These are phyloP conservation scores for Alternaria incomplexa DNA, from an alignment of 2,329 filamentous ascomycete genomes.

Conservation along the genomic window DNA sequence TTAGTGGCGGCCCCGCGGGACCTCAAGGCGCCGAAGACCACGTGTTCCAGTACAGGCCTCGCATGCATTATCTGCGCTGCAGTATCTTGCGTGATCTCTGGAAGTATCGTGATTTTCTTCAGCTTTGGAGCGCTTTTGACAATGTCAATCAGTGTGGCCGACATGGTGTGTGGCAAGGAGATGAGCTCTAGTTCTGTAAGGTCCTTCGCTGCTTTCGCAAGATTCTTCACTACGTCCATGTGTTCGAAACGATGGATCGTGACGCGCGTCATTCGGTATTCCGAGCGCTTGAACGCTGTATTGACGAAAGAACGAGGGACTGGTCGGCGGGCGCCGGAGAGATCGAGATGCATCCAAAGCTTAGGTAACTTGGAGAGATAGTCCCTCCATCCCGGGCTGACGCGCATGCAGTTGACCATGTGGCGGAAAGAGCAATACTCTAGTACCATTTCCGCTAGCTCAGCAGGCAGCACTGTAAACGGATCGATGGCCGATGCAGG, in stretches of 20 bases:
- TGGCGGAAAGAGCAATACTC: constrained; percentile 59
- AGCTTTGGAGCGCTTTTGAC: constrained; percentile 31
- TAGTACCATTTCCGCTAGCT: constrained; percentile 61
- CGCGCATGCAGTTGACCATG: constrained; percentile 59
- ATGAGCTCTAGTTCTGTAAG: constrained; percentile 44
- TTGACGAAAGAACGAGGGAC: constrained; percentile 53
- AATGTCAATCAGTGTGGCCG: constrained; percentile 39
- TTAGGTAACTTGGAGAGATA: constrained; percentile 55
- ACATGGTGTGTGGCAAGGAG: constrained; percentile 27
- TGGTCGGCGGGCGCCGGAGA: constrained; percentile 53
- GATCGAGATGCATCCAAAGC: constrained; percentile 62
- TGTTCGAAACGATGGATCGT: constrained; percentile 47
- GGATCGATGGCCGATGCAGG: constrained; percentile 58
- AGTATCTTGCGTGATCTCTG: constrained; percentile 33
- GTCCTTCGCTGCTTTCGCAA: constrained; percentile 46
- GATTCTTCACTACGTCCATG: constrained; percentile 49
- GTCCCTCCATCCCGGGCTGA: constrained; percentile 62
- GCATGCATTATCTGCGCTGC: constrained; percentile 36
- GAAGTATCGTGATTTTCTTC: constrained; percentile 33
- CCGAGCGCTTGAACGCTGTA: constrained; percentile 50
- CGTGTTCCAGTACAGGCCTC: constrained; percentile 31
- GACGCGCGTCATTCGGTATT: constrained; percentile 42
- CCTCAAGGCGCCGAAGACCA: constrained; percentile 23
- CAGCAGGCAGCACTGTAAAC: constrained; percentile 59
- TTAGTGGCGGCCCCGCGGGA: background rate